Evolutionary conservation across 2,329 filamentous ascomycete genomes (phyloP).

Genomic region (Coleophoma cylindrospora): DNA sequence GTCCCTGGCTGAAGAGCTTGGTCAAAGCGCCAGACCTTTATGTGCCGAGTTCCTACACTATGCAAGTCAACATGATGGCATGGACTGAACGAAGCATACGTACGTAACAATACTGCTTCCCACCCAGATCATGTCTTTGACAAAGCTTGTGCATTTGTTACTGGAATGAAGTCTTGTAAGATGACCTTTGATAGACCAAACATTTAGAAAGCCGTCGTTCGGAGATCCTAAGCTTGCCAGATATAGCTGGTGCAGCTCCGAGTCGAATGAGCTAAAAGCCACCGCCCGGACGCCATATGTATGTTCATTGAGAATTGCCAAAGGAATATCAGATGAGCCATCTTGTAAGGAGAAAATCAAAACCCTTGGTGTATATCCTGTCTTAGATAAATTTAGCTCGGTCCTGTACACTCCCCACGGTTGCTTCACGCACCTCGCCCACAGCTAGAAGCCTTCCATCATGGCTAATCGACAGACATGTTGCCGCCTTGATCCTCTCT

Average conservation of each 20-base stretch:
- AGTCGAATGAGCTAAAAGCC: slow-evolving; percentile 83
- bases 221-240: slow-evolving; percentile 82
- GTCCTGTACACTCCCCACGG: not conserved
- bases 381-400: slow-evolving; percentile 41
- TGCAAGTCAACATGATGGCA: slow-evolving; percentile 8
- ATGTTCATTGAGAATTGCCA: slow-evolving; percentile 85
- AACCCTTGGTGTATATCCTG: slow-evolving; percentile 87
- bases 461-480: slow-evolving; percentile 81
- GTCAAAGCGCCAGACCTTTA: slow-evolving; percentile 85
- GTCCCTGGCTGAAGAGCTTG: slow-evolving; percentile 26
- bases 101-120: slow-evolving; percentile 75
- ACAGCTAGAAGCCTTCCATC: slow-evolving; percentile 87
- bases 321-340: slow-evolving; percentile 70
- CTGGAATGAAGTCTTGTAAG: slow-evolving; percentile 73
- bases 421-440: slow-evolving; percentile 58
- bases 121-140: slow-evolving; percentile 88
- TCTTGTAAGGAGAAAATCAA: slow-evolving; percentile 85
- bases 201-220: slow-evolving; percentile 90
- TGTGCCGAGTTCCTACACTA: slow-evolving; percentile 75
- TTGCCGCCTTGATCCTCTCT: slow-evolving; percentile 91
- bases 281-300: slow-evolving; percentile 83
- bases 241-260: slow-evolving; percentile 38
- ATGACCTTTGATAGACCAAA: slow-evolving; percentile 86
- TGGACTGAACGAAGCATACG: slow-evolving; percentile 15
- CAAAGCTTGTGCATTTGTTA: slow-evolving; percentile 87